Base-by-base conservation (phyloP, 345 rosid species). In the Hibiscus trionum region DNA sequence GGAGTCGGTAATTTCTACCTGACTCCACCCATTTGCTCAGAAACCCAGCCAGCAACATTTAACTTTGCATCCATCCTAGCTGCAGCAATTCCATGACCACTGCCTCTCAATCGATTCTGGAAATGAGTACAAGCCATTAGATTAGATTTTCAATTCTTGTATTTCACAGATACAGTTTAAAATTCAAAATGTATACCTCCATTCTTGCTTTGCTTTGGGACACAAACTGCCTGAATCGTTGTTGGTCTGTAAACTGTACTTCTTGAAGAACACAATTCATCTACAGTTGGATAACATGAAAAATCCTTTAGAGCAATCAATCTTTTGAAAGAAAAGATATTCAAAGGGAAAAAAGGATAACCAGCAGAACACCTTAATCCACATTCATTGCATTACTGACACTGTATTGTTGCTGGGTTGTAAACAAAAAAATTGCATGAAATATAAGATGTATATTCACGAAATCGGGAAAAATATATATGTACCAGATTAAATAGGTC, bases 1-100 rank as follows among this genome's bases (percentile, higher is more conserved):
- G 14, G 15, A 31, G 69, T 42, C 11, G 0, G 46, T n/a, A 73
- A 76, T 66, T 80, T 79, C 64, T 70, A 95, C 99, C 99, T 92
- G 81, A 90, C 76, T 82, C 99, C 98, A 82, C 97, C 91, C 96
- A 95, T 95, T 84, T 92, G 99, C 76, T 95, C 99, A 76, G 99
- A 91, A 72, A 95, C 80, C 98, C 97, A 92, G 70, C 98, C 99
- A n/a, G 98, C 87, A 77, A 82, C 66, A 77, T 88, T 91, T 78
- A 92, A 81, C 88, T 89, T 92, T 72, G 97, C 98, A 80, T 89
- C 96, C 98, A 92, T 88, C 80, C 99, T 88, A 31, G 96, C 84
- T 1, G 96, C 93, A 26, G 98, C 98, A 78, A 95, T 78, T 79
- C 88, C 92, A 8, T 95, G 98, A 66, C 99, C 99, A 80, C 99